A percentile compares a stretch with the other conserved stretches of the same genome.
Evolutionary conservation across 192 early-diverging fungal species (phyloP).

Genomic region (Bifiguratus adelaidae): DNA sequence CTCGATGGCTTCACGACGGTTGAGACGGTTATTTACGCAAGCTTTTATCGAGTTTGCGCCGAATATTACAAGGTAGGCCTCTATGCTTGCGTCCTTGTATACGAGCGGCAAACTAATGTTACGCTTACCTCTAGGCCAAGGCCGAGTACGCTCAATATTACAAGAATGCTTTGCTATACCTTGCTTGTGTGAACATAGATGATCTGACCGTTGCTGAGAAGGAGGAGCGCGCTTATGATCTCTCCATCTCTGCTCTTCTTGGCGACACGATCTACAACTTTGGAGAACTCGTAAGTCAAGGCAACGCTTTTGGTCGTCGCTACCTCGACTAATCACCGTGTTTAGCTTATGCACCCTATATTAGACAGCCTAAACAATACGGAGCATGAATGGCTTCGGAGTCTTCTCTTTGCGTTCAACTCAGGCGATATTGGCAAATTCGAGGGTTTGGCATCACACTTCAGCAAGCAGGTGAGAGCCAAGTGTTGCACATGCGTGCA

Average conservation of each 20-base stretch:
- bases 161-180: constrained; percentile 85
- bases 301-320: too few relatives aligned
- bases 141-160: constrained; percentile 89
- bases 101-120: not conserved
- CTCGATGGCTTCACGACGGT: constrained; percentile 62
- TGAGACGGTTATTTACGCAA: constrained; percentile 84
- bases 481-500: constrained; percentile 6
- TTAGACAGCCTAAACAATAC: constrained; percentile 68
- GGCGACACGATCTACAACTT: constrained; percentile 98
- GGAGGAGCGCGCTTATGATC: constrained; percentile 83
- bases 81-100: not conserved
- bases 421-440: constrained; percentile 88
- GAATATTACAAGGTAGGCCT: constrained; percentile 88
- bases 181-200: constrained; percentile 85
- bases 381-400: constrained; percentile 75
- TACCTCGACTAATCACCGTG: too few relatives aligned
- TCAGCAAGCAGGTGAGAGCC: constrained; percentile 42
- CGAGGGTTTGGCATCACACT: constrained; percentile 64
- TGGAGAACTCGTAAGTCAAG: constrained; percentile 80
- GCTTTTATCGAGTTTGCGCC: constrained; percentile 89
- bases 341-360: constrained; percentile 80
- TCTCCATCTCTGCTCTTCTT: constrained; percentile 82
- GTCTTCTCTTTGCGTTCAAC: constrained; percentile 88
- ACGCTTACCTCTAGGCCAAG: constrained; percentile 50
- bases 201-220: constrained; percentile 69